These are phyloP conservation scores for Mucor indicus DNA, from an alignment of 371 early-diverging fungal species.

Conservation along the genomic window DNA sequence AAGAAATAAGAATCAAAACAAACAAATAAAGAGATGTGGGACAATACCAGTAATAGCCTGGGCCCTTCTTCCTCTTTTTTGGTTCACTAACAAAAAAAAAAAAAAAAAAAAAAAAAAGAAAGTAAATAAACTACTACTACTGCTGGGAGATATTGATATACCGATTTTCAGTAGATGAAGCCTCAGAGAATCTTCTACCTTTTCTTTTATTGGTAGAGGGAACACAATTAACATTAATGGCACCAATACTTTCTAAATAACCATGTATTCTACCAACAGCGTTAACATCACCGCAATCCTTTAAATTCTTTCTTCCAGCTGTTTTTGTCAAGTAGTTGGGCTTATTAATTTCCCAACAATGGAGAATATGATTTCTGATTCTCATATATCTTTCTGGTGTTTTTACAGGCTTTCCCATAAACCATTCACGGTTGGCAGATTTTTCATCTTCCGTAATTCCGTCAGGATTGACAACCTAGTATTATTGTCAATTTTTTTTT, in stretches of 20 bases:
- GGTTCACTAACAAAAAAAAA: background rate
- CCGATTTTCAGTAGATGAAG: constrained; percentile 23
- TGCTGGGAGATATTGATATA: background rate
- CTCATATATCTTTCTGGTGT: constrained; percentile 81
- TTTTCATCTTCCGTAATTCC: constrained; percentile 58
- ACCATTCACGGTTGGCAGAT: constrained; percentile 66
- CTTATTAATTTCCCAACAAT: constrained; percentile 62
- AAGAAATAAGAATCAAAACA: no score
- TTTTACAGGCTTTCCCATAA: constrained; percentile 66
- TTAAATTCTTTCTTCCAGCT: constrained; percentile 25
- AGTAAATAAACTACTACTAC: no score
- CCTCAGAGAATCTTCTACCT: background rate
- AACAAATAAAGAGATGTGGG: background rate
- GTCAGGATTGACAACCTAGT: no score
- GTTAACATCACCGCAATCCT: constrained; percentile 83
- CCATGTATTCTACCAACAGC: constrained; percentile 84
- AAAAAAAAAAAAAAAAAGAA: background rate
- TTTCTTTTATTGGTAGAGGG: constrained; percentile 1
- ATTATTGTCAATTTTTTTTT: no score
- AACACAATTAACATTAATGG: constrained; percentile 65
- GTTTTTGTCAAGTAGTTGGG: constrained; percentile 67
- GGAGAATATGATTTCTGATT: constrained; percentile 81
- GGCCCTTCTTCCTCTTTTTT: constrained; percentile 10
- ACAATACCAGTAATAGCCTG: constrained; percentile 17
- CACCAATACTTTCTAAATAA: constrained; percentile 74